A percentile compares a stretch with the other conserved stretches of the same genome.
phyloP scores from a whole-genome alignment of 306 rosid species.

The Rosa chinensis region DNA sequence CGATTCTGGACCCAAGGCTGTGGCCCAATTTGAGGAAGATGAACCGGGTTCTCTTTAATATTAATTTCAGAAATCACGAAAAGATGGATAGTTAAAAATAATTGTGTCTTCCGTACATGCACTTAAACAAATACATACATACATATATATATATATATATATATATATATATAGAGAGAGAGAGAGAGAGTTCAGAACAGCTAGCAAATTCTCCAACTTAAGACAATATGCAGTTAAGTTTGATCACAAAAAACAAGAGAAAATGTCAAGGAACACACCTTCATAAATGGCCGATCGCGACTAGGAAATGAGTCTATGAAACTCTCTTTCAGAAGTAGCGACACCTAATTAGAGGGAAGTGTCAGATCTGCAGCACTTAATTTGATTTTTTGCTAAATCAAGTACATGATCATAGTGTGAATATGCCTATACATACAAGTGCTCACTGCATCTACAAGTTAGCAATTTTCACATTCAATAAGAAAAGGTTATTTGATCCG shows the following conservation, averaged over 20 bases:
- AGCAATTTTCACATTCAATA: not conserved
- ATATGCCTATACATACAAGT: not conserved
- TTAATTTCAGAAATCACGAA: not conserved
- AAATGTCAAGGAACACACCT: conserved; percentile 50
- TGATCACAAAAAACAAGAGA: conserved; percentile 13
- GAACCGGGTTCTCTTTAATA: not conserved
- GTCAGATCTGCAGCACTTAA: conserved; percentile 31
- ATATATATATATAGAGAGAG: not conserved
- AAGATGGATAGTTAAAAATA: not conserved
- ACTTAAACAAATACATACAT: not conserved
- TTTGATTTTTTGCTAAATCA: not conserved
- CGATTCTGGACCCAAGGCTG: not conserved
- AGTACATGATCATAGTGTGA: conserved; percentile 17
- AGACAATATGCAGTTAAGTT: not conserved
- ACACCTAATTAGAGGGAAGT: conserved; percentile 54
- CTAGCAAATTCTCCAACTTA: not conserved
- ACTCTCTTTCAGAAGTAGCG: conserved; percentile 97
- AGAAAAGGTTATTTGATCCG: not conserved
- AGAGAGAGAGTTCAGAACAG: not conserved
- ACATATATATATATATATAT: too few relatives aligned
- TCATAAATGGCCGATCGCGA: conserved; percentile 92
- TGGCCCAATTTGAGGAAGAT: not conserved
- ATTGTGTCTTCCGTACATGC: not conserved
- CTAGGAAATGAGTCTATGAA: conserved; percentile 85
- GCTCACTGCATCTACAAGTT: not conserved